phyloP scores from a whole-genome alignment of 805 yeast genomes.

The Yarrowia sp. region DNA sequence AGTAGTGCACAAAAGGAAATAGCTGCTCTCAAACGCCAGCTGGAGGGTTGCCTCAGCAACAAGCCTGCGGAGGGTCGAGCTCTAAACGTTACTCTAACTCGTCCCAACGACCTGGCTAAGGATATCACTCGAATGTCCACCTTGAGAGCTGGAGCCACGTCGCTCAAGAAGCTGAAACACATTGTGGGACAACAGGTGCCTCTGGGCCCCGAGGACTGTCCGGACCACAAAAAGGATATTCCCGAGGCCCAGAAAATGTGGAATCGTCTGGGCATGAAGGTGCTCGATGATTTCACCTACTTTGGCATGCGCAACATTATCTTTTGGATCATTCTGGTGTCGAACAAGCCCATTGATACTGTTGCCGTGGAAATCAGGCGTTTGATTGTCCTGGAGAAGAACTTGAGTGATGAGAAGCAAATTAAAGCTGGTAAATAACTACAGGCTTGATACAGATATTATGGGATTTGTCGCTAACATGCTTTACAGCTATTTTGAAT shows the following conservation, averaged over 20 bases:
- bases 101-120: not conserved
- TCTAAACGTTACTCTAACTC: not conserved
- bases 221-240: not conserved
- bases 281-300: not conserved
- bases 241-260: not conserved
- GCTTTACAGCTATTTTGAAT: too few relatives aligned
- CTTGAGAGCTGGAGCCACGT: not conserved
- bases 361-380: not conserved
- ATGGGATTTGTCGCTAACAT: too few relatives aligned
- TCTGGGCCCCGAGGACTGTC: not conserved
- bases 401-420: not conserved
- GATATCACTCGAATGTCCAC: not conserved
- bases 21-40: not conserved
- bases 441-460: too few relatives aligned
- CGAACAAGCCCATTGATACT: not conserved
- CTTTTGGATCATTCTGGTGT: not conserved
- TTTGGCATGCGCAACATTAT: slow-evolving; percentile 1
- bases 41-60: not conserved
- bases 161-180: not conserved
- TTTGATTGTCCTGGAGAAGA: not conserved
- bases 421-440: too few relatives aligned
- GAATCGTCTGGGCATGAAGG: not conserved
- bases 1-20: not conserved
- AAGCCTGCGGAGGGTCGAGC: not conserved
- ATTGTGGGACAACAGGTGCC: not conserved